A percentile compares a stretch with the other conserved stretches of the same genome.
Evolutionary conservation across 2,329 filamentous ascomycete genomes (phyloP).

Genomic region (Diaporthe caulivora): DNA sequence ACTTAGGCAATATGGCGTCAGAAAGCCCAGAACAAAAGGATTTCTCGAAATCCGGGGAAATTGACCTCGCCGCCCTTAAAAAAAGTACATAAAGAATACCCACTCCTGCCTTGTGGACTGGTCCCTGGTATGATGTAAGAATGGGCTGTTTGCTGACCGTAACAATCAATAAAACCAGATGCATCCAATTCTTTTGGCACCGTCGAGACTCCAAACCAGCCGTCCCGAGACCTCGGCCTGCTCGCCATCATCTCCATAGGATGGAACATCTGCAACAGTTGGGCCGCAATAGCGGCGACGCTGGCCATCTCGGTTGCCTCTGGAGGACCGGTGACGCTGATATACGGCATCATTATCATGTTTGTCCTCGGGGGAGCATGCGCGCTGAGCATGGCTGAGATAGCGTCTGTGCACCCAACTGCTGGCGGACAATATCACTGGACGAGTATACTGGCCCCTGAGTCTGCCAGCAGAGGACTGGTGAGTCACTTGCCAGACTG

Average conservation of each 20-base stretch:
- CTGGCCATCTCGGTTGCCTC: conserved; percentile 42
- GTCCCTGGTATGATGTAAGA: not conserved
- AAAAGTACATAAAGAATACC: conserved; percentile 45
- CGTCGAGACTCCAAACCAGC: conserved; percentile 14
- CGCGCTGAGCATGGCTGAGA: conserved; percentile 51
- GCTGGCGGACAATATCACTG: conserved; percentile 56
- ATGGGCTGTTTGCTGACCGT: not conserved
- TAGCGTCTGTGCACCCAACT: conserved; percentile 52
- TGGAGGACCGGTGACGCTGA: conserved; percentile 37
- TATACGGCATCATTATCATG: conserved; percentile 49
- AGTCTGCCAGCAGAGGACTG: conserved; percentile 19
- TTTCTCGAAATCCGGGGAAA: conserved; percentile 4
- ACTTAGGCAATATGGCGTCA: conserved; percentile 15
- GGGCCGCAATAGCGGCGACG: conserved; percentile 43
- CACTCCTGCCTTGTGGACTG: conserved; percentile 33
- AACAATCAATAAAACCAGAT: not conserved
- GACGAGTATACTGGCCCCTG: conserved; percentile 47
- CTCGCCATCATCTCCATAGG: conserved; percentile 37
- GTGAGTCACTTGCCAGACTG: not conserved
- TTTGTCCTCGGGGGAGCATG: conserved; percentile 45
- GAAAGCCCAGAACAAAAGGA: not conserved
- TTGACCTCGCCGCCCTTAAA: conserved; percentile 9
- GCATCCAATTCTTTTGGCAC: conserved; percentile 31
- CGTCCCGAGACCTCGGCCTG: conserved; percentile 33
- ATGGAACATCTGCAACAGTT: conserved; percentile 46